Percentiles rank a stretch among this genome's conserved stretches.
These are phyloP conservation scores for Decorospora gaudefroyi DNA, from an alignment of 2,329 filamentous ascomycete species.

Conservation along the genomic window DNA sequence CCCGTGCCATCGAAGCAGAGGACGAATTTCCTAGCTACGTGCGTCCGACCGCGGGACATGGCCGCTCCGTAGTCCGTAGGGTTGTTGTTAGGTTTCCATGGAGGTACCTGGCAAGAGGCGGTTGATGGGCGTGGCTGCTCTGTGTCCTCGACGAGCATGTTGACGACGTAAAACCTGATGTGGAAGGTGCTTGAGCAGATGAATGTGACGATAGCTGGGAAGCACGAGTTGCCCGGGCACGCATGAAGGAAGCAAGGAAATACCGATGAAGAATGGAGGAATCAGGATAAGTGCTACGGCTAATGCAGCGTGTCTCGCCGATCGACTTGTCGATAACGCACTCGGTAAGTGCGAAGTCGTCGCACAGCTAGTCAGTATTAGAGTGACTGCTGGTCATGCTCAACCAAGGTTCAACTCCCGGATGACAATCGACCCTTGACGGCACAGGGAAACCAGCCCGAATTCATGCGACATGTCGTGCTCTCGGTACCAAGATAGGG, in stretches of 20 bases:
- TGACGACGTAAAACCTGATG: slow-evolving; percentile 1
- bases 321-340: neutral
- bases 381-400: neutral
- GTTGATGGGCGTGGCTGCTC: slow-evolving; percentile 9
- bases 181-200: neutral
- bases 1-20: slow-evolving; percentile 54
- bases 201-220: neutral
- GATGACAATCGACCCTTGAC: neutral
- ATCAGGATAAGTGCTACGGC: no score
- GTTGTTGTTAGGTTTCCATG: slow-evolving; percentile 9
- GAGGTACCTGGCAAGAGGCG: slow-evolving; percentile 10
- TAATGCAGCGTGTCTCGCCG: slow-evolving; percentile 3
- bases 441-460: slow-evolving; percentile 1
- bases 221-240: slow-evolving; percentile 3
- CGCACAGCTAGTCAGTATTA: slow-evolving; percentile 7
- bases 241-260: slow-evolving; percentile 6
- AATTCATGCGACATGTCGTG: neutral
- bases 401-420: slow-evolving; percentile 1
- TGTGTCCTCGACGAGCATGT: slow-evolving; percentile 8
- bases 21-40: slow-evolving; percentile 62
- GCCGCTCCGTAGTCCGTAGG: slow-evolving; percentile 22
- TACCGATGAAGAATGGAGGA: slow-evolving; percentile 3
- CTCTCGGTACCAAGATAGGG: no score
- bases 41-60: slow-evolving; percentile 14
- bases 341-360: slow-evolving; percentile 2